phyloP scores from a whole-genome alignment of 1,284 basidiomycete genomes.

The Rhodotorula sp. region DNA sequence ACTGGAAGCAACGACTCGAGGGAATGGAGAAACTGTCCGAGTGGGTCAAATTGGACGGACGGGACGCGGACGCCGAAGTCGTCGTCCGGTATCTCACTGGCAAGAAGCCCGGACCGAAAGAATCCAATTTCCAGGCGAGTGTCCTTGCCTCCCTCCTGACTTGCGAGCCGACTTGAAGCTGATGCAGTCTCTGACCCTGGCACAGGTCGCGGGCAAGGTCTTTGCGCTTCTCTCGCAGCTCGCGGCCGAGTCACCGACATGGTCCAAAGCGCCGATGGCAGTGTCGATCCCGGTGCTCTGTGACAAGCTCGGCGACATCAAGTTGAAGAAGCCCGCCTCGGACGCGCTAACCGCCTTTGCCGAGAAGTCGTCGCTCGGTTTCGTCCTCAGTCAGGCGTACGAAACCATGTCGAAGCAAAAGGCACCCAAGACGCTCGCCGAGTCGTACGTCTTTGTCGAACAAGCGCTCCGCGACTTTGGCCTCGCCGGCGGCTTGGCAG shows the following conservation, averaged over 20 bases:
- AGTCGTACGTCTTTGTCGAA: conserved; percentile 87
- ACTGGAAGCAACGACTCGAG: conserved; percentile 90
- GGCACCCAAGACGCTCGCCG: conserved; percentile 94
- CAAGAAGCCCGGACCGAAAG: conserved; percentile 89
- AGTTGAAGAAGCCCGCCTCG: conserved; percentile 95
- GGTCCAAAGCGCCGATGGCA: conserved; percentile 80
- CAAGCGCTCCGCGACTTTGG: conserved; percentile 89
- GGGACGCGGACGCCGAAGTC: conserved; percentile 79
- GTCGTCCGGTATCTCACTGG: conserved; percentile 75
- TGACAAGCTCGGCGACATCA: conserved; percentile 95
- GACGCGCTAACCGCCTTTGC: conserved; percentile 78
- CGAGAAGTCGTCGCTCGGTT: conserved; percentile 91
- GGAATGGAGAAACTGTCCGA: conserved; percentile 79
- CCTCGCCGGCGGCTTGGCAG: conserved; percentile 70
- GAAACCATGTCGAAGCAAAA: conserved; percentile 90
- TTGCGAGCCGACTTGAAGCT: not conserved
- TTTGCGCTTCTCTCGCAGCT: conserved; percentile 73
- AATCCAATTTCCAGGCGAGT: conserved; percentile 95
- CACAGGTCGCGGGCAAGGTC: conserved; percentile 79
- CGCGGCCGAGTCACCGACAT: conserved; percentile 74
- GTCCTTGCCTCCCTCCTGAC: conserved; percentile 35
- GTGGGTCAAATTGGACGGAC: conserved; percentile 70
- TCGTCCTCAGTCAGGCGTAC: conserved; percentile 88
- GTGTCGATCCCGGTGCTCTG: conserved; percentile 78
- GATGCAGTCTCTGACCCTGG: not conserved